These are phyloP conservation scores for Phytophthora crassamura DNA, from an alignment of 352 stramenopile species.

Conservation along the genomic window DNA sequence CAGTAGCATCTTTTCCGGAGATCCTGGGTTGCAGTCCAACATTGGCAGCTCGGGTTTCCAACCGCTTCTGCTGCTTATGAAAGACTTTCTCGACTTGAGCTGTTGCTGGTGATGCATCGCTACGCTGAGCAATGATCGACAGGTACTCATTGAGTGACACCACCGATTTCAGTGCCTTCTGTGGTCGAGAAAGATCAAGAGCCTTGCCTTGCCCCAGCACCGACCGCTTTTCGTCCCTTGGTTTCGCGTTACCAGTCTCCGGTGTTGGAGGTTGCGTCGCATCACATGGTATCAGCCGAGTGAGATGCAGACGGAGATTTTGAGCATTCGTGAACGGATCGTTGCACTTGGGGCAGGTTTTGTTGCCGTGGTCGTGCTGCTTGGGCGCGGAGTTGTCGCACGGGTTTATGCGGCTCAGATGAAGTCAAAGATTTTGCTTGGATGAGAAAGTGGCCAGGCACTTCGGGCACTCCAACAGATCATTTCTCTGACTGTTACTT, in stretches of 20 bases:
- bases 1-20: background rate
- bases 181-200: conserved; percentile 1
- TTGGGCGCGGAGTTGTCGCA: conserved; percentile 2
- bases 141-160: conserved; percentile 7
- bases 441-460: background rate
- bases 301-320: too few species aligned
- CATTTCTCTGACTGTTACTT: too few species aligned
- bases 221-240: too few species aligned
- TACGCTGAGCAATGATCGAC: background rate
- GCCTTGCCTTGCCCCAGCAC: background rate
- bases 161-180: background rate
- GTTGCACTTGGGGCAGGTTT: too few species aligned
- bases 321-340: too few species aligned
- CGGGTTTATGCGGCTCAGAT: conserved; percentile 1
- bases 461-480: background rate
- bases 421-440: conserved; percentile 1
- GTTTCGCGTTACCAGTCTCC: too few species aligned
- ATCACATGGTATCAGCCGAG: too few species aligned
- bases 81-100: background rate
- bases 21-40: background rate
- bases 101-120: background rate
- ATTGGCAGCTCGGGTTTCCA: background rate
- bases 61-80: background rate
- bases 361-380: conserved; percentile 1
- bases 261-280: too few species aligned